Evolutionary conservation across 345 rosid species (phyloP), one percentile per base, ranked within the genome.

Genomic region (Eutrema heterophyllum): DNA sequence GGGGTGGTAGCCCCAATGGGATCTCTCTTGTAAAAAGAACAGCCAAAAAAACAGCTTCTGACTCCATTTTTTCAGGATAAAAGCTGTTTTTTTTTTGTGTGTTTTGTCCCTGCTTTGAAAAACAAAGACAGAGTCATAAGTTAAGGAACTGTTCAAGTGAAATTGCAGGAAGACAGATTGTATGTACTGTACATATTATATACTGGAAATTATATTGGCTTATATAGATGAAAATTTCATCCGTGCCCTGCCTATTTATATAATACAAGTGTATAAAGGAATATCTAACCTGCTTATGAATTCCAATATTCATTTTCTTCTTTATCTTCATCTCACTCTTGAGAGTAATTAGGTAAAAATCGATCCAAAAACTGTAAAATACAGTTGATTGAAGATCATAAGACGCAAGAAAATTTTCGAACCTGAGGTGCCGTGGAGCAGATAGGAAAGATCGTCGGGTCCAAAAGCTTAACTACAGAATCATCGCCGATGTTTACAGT

Each of bases 1-100:
- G 82, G 91, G 99, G 98, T 36, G 98, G 99, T 61, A 88, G 92
- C 51, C 92, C 97, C 0, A 92, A 81, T 59, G 94, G 91, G 38
- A 87, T 95, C 72, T 81, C 89, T 62, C 69, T 95, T 78, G 97
- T 92, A 18, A 79, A 86, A 70, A 75, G 97, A 79, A 79, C 75
- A 50, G 4, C 44, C 24, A 32, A 18, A 15, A 50, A 59, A 51
- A 39, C 33, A 74, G 89, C 54, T 67, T 66, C 38, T 49, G 29
- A 50, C 32, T 67, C 50, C 43, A 56, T 46, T 39, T 39, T 65
- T 54, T 45, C 14, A 52, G 53, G 64, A 6, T 2, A 13, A 61
- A 52, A 62, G n/a, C 60, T 49, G 68, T 5, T 50, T 48, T 21
- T 21, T 21, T 21, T 21, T 1, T 21, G 2, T 30, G 2, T 30